phyloP scores from a whole-genome alignment of 805 yeast genomes.

The Yamadazyma nakazawae region DNA sequence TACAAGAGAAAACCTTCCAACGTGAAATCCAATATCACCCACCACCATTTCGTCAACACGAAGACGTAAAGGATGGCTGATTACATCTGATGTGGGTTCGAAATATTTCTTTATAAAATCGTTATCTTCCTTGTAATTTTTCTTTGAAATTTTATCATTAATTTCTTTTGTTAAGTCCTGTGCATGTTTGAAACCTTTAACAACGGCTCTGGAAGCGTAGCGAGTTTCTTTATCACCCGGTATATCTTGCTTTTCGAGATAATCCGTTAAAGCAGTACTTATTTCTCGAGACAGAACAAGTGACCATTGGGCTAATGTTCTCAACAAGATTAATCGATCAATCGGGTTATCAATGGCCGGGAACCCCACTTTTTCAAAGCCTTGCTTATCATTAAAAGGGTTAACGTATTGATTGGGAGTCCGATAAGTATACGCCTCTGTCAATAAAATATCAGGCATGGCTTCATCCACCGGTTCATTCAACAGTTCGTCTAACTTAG shows the following conservation, averaged over 20 bases:
- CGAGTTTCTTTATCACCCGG: constrained; percentile 38
- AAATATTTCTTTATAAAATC: constrained; percentile 24
- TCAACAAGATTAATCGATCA: constrained; percentile 36
- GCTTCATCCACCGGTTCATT: constrained; percentile 7
- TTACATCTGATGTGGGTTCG: constrained; percentile 39
- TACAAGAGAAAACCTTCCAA: constrained; percentile 39
- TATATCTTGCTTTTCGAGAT: constrained; percentile 28
- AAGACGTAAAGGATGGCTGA: constrained; percentile 28
- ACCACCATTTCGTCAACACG: constrained; percentile 33
- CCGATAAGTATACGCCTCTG: constrained; percentile 8
- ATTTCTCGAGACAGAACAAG: constrained; percentile 29
- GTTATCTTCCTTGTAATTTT: constrained; percentile 19
- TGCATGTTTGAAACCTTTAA: constrained; percentile 34
- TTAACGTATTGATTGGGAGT: constrained; percentile 10
- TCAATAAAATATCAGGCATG: constrained; percentile 10
- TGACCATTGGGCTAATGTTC: constrained; percentile 36
- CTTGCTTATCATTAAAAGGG: constrained; percentile 20
- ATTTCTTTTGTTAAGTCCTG: constrained; percentile 29
- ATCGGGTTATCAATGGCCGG: constrained; percentile 27
- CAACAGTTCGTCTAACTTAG: constrained; percentile 1
- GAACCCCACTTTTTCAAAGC: constrained; percentile 33
- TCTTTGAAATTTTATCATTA: constrained; percentile 27
- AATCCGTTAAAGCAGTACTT: constrained; percentile 22
- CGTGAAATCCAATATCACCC: constrained; percentile 39
- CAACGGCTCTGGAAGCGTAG: constrained; percentile 33